phyloP scores from a whole-genome alignment of 2,329 filamentous ascomycete species.

The Colletotrichum australisinense region DNA sequence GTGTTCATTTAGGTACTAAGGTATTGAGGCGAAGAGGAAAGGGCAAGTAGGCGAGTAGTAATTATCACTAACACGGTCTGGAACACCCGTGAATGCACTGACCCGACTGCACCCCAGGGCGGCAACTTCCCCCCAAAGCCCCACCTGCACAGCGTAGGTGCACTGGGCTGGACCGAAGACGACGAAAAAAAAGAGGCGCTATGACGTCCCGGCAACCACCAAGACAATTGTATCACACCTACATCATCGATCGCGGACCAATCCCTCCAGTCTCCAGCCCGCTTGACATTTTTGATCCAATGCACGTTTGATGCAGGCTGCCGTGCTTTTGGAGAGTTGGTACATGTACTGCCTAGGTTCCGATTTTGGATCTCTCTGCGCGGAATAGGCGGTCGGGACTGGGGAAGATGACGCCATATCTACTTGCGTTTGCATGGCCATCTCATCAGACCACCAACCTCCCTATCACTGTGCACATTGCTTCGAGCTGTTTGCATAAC shows the following conservation, averaged over 20 bases:
- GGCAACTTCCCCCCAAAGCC: not conserved
- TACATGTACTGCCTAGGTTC: conserved; percentile 7
- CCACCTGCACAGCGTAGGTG: not conserved
- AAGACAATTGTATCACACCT: conserved; percentile 35
- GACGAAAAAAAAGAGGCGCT: not conserved
- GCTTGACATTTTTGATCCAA: not conserved
- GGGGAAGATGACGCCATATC: conserved; percentile 21
- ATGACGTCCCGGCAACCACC: conserved; percentile 29
- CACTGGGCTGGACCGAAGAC: too few relatives aligned
- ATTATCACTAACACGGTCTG: not conserved
- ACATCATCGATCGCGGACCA: conserved; percentile 31
- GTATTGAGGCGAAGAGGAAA: conserved; percentile 6
- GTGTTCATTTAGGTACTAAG: conserved; percentile 1
- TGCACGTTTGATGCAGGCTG: not conserved
- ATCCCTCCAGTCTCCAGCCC: not conserved
- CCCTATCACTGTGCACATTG: too few relatives aligned
- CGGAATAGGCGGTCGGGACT: not conserved
- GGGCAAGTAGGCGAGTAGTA: conserved; percentile 1
- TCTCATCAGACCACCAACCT: conserved; percentile 3
- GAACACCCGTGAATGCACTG: not conserved
- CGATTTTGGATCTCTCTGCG: not conserved
- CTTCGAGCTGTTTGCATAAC: conserved; percentile 17
- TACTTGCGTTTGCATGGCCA: not conserved
- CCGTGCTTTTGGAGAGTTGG: not conserved
- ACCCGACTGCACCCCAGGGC: not conserved